Evolutionary conservation across 495 filamentous ascomycete genomes (phyloP).

Genomic region (Entonaema liquescens): DNA sequence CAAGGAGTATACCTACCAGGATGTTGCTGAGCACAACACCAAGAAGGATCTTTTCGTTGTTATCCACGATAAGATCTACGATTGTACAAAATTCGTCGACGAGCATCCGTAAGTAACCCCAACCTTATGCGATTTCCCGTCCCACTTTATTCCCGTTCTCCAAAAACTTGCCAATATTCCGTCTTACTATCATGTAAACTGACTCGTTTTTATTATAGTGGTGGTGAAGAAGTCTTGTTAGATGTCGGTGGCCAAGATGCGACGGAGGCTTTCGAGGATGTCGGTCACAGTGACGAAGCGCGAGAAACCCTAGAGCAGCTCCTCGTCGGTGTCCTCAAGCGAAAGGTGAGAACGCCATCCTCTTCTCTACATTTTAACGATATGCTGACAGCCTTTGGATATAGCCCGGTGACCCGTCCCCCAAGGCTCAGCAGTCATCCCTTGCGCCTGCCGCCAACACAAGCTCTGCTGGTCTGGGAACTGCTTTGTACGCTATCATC

Average conservation of each 20-base stretch:
- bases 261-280: slow-evolving; percentile 98
- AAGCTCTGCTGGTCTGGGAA: slow-evolving; percentile 67
- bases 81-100: slow-evolving; percentile 86
- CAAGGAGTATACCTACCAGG: slow-evolving; percentile 82
- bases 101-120: slow-evolving; percentile 92
- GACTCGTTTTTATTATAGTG: slow-evolving; percentile 61
- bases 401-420: slow-evolving; percentile 86
- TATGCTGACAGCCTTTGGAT: slow-evolving; percentile 35
- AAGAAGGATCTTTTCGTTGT: slow-evolving; percentile 97
- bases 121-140: background rate
- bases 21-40: slow-evolving; percentile 85
- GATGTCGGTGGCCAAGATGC: slow-evolving; percentile 97
- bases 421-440: slow-evolving; percentile 63
- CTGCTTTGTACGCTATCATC: slow-evolving; percentile 84
- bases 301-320: slow-evolving; percentile 89
- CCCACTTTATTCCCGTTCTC: background rate
- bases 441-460: slow-evolving; percentile 60
- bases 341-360: slow-evolving; percentile 69
- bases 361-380: slow-evolving; percentile 4
- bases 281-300: slow-evolving; percentile 98
- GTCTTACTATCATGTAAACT: slow-evolving; percentile 15
- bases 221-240: slow-evolving; percentile 97
- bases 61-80: slow-evolving; percentile 97
- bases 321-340: slow-evolving; percentile 82
- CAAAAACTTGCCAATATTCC: background rate